Conservation (phyloP, 148 eudicot species). For the Heliamphora exappendiculata region DNA sequence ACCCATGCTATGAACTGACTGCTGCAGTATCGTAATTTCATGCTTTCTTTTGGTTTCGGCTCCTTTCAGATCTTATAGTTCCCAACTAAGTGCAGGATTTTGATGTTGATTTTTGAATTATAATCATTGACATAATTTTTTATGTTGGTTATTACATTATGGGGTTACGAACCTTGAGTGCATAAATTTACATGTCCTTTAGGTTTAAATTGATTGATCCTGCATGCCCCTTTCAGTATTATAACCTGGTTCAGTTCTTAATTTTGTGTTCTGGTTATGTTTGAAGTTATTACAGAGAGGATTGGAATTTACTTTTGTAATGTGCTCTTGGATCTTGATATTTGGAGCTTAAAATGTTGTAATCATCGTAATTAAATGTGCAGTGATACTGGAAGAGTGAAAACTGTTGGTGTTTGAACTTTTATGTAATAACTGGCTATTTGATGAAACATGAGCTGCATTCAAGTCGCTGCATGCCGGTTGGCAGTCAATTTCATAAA, state of each 20-base stretch:
- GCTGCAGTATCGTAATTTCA: neutral
- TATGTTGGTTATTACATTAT: neutral
- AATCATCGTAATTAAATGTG: neutral
- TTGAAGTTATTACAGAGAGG: neutral
- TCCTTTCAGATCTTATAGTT: neutral
- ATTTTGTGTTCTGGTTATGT: neutral
- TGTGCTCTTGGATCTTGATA: neutral
- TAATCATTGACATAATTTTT: neutral
- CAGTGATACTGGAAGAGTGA: neutral
- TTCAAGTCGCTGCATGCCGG: slow-evolving; percentile 34
- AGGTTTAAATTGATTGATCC: neutral
- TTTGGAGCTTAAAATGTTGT: neutral
- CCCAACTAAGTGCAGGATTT: neutral
- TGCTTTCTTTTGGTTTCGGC: slow-evolving; percentile 3
- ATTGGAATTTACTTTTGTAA: neutral
- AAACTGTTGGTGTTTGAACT: neutral
- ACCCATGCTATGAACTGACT: neutral
- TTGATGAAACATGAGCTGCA: slow-evolving; percentile 39
- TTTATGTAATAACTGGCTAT: slow-evolving; percentile 5
- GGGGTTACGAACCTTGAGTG: neutral
- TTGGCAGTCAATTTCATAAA: slow-evolving; percentile 18
- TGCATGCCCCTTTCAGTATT: neutral
- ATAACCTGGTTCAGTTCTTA: neutral
- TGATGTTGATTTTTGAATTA: neutral
- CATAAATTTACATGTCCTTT: neutral